Evolutionary conservation across 352 stramenopile genomes (phyloP), one percentile per base, ranked within the genome.

Genomic region (Phytopythium vexans): DNA sequence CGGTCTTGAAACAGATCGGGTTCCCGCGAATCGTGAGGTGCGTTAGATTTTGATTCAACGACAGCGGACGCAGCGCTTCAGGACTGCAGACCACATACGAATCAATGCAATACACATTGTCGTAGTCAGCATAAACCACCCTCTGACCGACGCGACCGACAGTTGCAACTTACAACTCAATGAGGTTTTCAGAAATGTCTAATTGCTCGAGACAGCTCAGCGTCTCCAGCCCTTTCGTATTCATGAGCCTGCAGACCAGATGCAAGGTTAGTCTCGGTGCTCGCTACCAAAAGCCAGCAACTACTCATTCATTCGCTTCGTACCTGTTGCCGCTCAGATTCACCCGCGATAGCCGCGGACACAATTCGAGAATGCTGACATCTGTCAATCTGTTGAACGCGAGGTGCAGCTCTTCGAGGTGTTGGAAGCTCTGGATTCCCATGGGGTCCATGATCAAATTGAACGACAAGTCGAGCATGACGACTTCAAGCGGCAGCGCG

Each of bases 311-410:
- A 35, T 8, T 1, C 8, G 48, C 3, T 42, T 35, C 49, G 35
- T 59, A 87, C 76, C 82, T 64, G 50, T 92, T 92, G 42, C 82
- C 82, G 41, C 77, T 86, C 21, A 92, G 58, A 36, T 89, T 92
- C 38, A 89, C 55, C 11, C 60, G 72, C 58, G 76, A 62, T 4
- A 92, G 58, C 3, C 68, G 59, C 27, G 75, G 74, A 35, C 82
- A 92, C 43, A 77, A 83, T 64, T 89, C 82, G 38, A 92, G 66
- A 8, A 73, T 47, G 47, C 70, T 82, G 14, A 84, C 77, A 37
- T 90, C 79, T 14, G 56, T 41, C 9, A 90, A 54, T 1, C 79
- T 66, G 41, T 90, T 92, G 45, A 77, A 92, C n/a, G 75, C 74
- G 16, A 90, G 51, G 45, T 92, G 64, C 11, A 89, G 44, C 44